phyloP scores from a whole-genome alignment of 768 basidiomycete genomes.

The Hericium coralloides region DNA sequence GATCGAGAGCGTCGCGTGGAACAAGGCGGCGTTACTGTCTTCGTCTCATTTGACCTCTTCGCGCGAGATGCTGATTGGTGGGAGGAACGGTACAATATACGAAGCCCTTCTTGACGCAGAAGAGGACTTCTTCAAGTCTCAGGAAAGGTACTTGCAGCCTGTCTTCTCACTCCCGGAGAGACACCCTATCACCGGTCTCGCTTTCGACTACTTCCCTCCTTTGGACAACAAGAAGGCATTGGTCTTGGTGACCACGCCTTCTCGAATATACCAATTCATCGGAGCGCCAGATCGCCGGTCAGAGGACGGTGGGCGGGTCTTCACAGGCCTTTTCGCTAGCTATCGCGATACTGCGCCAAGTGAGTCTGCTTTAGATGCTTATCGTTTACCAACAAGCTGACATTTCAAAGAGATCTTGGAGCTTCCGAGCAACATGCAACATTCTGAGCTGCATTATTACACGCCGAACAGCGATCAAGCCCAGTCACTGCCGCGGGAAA shows the following conservation, averaged over 20 bases:
- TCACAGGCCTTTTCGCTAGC: slow-evolving; percentile 60
- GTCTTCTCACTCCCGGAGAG: slow-evolving; percentile 75
- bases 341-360: slow-evolving; percentile 79
- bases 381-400: slow-evolving; percentile 14
- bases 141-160: slow-evolving; percentile 67
- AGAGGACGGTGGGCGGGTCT: slow-evolving; percentile 72
- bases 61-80: slow-evolving; percentile 80
- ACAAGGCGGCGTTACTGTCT: slow-evolving; percentile 55
- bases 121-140: slow-evolving; percentile 87
- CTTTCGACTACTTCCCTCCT: slow-evolving; percentile 68
- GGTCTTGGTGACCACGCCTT: slow-evolving; percentile 76
- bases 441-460: slow-evolving; percentile 78
- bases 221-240: slow-evolving; percentile 53
- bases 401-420: slow-evolving; percentile 71
- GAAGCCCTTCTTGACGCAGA: slow-evolving; percentile 86
- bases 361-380: slow-evolving; percentile 30
- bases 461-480: slow-evolving; percentile 63
- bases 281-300: slow-evolving; percentile 57
- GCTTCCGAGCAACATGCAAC: slow-evolving; percentile 66
- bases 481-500: slow-evolving; percentile 54
- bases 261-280: slow-evolving; percentile 85
- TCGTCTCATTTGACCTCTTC: slow-evolving; percentile 66
- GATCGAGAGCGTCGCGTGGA: slow-evolving; percentile 92
- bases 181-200: slow-evolving; percentile 77
- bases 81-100: slow-evolving; percentile 75